Base-by-base conservation (phyloP, 495 filamentous ascomycete species). In the Parathielavia appendiculata region DNA sequence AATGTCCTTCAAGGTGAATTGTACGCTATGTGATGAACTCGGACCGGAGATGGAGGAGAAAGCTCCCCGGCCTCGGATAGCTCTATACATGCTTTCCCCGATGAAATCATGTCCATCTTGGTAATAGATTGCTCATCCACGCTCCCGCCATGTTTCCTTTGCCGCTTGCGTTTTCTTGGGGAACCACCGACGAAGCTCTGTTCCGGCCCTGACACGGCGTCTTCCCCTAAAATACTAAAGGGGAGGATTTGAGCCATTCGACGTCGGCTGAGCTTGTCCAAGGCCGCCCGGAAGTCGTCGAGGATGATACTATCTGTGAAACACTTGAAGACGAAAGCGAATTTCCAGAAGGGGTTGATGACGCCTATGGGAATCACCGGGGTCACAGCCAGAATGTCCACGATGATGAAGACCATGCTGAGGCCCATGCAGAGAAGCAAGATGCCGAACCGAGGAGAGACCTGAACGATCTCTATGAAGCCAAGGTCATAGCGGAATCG, bases 301-400 rank as follows among this genome's bases (percentile, higher is more conserved):
- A 52, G 49, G 35, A 52, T 52, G 19, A 52, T 52, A 20, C 49
- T 52, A n/a, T 52, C 49, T 12, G 49, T 52, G 36, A 52, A 52
- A 17, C 49, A 52, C 20, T 52, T 52, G 35, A 52, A 52, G 34
- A 52, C 49, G 5, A 52, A 52, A 9, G 49, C 49, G 26, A 52
- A 52, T 40, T 52, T 52, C 49, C 49, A 52, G 49, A 52, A 52
- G 17, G 49, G 49, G 35, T 52, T 52, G 49, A 52, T 40, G 49
- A 52, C 49, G 49, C 49, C 49, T 3, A 52, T 52, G 11, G 49
- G 35, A n/a, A 52, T 39, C 17, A 52, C 49, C n/a, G 49, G 35
- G 16, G 49, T 52, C 17, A 52, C 49, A 19, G 49, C 39, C 16
- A 52, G 35, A 11, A 52, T 36, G 36, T 52, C 49, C 35, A 52